Evolutionary conservation across 495 filamentous ascomycete species (phyloP), one percentile per base, ranked within the genome.

Genomic region (Pseudotulostoma volvatum): DNA sequence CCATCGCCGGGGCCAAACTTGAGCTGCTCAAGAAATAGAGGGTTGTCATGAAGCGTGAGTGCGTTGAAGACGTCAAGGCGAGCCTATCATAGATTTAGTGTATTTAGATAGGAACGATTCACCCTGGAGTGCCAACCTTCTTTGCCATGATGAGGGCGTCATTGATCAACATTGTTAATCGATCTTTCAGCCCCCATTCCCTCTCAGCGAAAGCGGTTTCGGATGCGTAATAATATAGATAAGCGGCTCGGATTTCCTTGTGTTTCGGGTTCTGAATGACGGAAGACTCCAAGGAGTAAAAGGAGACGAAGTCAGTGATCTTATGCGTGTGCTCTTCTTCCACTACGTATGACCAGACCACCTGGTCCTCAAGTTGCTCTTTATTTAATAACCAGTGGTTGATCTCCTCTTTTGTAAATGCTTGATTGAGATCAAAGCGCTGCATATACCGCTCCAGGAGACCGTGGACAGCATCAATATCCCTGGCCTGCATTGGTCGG

Each of bases 1-100:
- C 90, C 90, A 52, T 97, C 90, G 11, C 90, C 90, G 4, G 79
- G 73, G 17, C 87, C 88, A 43, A 95, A 97, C 56, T 88, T 93
- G 49, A 93, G 81, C 37, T 93, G 66, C 47, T 84, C 76, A 8
- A 97, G 68, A 70, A 97, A 97, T 13, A 96, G 67, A 3, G 77
- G 75, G 60, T 96, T 97, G 53, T 97, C 90, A 48, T 93, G 73
- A 20, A 93, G 66, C 0, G 90, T 93, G 14, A 97, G 70, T 0
- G 84, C 88, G 46, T 97, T 97, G 67, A 95, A 93, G 31, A 97
- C 90, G 55, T 97, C 90, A 54, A 95, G 95, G 31, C 79, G 74
- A 46, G 69, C 67, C 66, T 79, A 40, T 3, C 42, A 20, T 15
- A 23, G 36, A 39, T 16, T 53, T 31, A 13, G 20, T 28, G 1